Conservation (phyloP, 768 basidiomycete genomes). For the Hypholoma sublateritium region DNA sequence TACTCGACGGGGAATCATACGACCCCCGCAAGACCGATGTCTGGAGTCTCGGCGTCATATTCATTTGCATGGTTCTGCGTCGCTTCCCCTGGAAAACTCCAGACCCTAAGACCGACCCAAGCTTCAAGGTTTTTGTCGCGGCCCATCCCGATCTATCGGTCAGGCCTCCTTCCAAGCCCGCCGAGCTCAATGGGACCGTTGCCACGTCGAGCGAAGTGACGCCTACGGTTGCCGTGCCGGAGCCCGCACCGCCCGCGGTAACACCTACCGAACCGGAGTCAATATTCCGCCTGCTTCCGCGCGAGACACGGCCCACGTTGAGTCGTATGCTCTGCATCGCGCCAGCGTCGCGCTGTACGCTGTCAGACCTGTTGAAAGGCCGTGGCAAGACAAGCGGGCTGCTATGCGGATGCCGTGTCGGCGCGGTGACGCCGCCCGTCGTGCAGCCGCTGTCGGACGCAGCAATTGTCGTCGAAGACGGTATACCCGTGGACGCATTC, state of each 20-base stretch:
- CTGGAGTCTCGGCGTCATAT: slow-evolving; percentile 97
- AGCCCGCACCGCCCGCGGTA: neutral
- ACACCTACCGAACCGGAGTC: slow-evolving; percentile 59
- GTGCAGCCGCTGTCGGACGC: slow-evolving; percentile 6
- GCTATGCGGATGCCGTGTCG: slow-evolving; percentile 71
- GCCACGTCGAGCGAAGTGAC: slow-evolving; percentile 1
- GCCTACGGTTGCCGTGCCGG: neutral
- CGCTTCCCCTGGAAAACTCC: slow-evolving; percentile 99
- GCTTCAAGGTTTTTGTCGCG: slow-evolving; percentile 88
- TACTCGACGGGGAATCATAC: slow-evolving; percentile 75
- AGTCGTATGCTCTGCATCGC: slow-evolving; percentile 94
- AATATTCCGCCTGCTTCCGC: slow-evolving; percentile 93
- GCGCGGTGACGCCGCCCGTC: slow-evolving; percentile 25
- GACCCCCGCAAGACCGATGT: slow-evolving; percentile 98
- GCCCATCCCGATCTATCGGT: slow-evolving; percentile 84
- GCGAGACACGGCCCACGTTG: slow-evolving; percentile 86
- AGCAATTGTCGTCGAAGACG: slow-evolving; percentile 31
- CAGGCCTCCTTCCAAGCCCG: slow-evolving; percentile 41
- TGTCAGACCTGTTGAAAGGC: slow-evolving; percentile 88
- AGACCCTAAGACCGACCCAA: slow-evolving; percentile 88
- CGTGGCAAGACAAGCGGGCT: slow-evolving; percentile 71
- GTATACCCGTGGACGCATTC: slow-evolving; percentile 8
- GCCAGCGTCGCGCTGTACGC: slow-evolving; percentile 84
- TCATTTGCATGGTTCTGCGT: slow-evolving; percentile 97
- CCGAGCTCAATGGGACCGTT: slow-evolving; percentile 4